These are phyloP conservation scores for Debaryomyces singareniensis DNA, from an alignment of 1,139 yeast species.

Conservation along the genomic window DNA sequence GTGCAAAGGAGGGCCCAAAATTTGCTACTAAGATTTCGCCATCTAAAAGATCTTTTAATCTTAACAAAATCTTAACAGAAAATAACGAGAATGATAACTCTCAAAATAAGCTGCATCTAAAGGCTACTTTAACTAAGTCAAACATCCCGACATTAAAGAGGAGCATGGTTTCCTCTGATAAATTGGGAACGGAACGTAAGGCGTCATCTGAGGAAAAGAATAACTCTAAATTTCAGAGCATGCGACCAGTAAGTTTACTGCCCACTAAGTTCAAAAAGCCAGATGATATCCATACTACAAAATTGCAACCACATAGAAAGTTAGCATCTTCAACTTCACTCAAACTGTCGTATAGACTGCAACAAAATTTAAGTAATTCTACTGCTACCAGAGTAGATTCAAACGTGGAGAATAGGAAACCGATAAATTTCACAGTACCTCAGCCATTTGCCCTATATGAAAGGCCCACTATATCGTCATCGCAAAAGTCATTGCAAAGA, in stretches of 20 bases:
- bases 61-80: constrained; percentile 24
- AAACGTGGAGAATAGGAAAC: neutral
- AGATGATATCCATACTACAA: too few species aligned
- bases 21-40: constrained; percentile 37
- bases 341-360: too few species aligned
- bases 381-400: neutral
- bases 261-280: neutral
- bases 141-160: neutral
- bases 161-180: neutral
- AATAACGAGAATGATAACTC: constrained; percentile 4
- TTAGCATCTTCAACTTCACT: neutral
- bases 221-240: neutral
- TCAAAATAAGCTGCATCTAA: too few species aligned
- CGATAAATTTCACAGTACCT: constrained; percentile 12
- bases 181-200: neutral
- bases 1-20: neutral
- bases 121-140: neutral
- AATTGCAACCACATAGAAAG: neutral
- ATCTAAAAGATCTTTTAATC: constrained; percentile 34
- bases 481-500: constrained; percentile 31
- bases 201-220: neutral
- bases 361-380: too few species aligned
- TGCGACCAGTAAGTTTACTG: neutral
- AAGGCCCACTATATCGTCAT: constrained; percentile 42
- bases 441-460: constrained; percentile 26